These are phyloP conservation scores for Circinella umbellata DNA, from an alignment of 371 early-diverging fungal species.

Conservation along the genomic window DNA sequence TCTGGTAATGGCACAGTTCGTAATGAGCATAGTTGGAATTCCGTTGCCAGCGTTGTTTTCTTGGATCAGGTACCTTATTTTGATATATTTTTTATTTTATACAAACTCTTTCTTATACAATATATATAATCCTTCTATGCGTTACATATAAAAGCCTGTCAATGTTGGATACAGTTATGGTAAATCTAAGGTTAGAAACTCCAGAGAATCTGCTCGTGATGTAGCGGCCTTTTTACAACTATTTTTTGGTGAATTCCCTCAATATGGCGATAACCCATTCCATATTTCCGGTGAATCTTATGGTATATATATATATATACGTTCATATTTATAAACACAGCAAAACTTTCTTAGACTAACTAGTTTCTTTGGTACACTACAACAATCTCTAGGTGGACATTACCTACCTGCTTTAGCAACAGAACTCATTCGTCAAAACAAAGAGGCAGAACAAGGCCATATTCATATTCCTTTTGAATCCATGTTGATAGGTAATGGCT, in stretches of 20 bases:
- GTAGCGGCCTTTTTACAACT: conserved; percentile 70
- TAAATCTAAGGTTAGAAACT: conserved; percentile 52
- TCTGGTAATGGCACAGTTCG: conserved; percentile 60
- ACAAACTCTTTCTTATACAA: not conserved
- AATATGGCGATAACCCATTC: conserved; percentile 37
- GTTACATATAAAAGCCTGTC: conserved; percentile 54
- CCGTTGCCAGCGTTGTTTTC: conserved; percentile 80
- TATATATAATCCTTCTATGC: not conserved
- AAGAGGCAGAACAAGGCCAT: conserved; percentile 47
- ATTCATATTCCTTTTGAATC: conserved; percentile 46
- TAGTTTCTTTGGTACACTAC: not conserved
- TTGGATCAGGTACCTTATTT: conserved; percentile 67
- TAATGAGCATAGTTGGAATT: conserved; percentile 80
- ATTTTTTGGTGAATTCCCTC: conserved; percentile 69
- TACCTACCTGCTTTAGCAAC: conserved; percentile 77
- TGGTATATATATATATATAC: conserved; percentile 19
- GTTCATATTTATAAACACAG: no score
- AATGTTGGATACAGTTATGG: conserved; percentile 81
- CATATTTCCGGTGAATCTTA: conserved; percentile 73
- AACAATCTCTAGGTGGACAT: conserved; percentile 58
- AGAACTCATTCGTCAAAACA: conserved; percentile 65
- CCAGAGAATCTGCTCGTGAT: conserved; percentile 57
- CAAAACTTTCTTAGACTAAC: no score
- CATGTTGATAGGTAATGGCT: conserved; percentile 88
- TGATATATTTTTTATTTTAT: not conserved